Evolutionary conservation across 257 asterid species (phyloP), one percentile per base, ranked within the genome.

Genomic region (Scutellaria baicalensis): DNA sequence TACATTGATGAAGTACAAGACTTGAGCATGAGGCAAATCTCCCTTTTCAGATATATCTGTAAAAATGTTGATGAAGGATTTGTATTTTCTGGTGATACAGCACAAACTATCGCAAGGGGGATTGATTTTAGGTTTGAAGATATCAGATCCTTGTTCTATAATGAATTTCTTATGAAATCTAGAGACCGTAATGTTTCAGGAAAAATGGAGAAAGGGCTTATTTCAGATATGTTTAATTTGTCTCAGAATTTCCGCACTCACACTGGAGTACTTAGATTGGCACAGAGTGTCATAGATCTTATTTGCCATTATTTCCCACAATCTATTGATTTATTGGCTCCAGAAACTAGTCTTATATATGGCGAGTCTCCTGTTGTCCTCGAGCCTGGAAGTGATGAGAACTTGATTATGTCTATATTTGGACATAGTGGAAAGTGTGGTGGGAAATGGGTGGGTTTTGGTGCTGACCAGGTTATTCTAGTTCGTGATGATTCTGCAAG

Each of bases 1-100:
- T 86, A 86, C 73, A 73, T 89, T 73, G 93, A 89, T 59, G 96
- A 89, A 80, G 91, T 89, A 1, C 96, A 86, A 55, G 96, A 89
- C 64, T 85, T 89, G 4, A 83, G 78, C 4, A 83, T 84, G 88
- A 78, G 82, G 21, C 96, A 89, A 56, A 73, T 86, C 14, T 76
- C 89, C 1, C 89, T 89, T 20, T 86, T 88, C 73, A 68, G 79
- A 59, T 71, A 86, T 63, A 70, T 88, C 36, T 86, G 95, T 77
- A 74, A 59, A 21, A 88, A 86, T 71, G 74, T 83, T 9, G 86
- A 84, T 6, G 90, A 88, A 35, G 95, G 95, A 0, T 88, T 84
- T 65, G 85, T 81, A 9, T 86, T 88, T 68, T 82, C 83, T 8
- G 90, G 92, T 20, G 95, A 88, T 50, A 88, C 95, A 0, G 93